Conservation (phyloP, 441 rosid species). For the Aleurites moluccanus region DNA sequence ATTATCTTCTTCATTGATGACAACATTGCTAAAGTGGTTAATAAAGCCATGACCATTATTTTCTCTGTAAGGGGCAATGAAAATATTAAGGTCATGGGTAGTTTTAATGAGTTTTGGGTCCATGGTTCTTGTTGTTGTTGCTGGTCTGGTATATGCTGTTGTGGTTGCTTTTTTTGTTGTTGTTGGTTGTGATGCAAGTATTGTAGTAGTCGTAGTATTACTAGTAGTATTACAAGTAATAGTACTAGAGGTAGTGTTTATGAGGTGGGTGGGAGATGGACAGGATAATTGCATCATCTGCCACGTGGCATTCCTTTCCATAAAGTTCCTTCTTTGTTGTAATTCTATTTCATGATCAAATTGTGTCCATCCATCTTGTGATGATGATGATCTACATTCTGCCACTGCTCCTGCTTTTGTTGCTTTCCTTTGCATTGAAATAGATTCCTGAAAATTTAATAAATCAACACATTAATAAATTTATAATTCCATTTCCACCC, state of each 20-base stretch:
- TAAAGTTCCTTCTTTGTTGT: conserved; percentile 41
- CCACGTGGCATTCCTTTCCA: conserved; percentile 74
- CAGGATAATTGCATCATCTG: conserved; percentile 60
- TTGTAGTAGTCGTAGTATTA: neutral
- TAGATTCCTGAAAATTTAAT: conserved; percentile 45
- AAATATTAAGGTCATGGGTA: conserved; percentile 32
- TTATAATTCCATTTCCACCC: too few relatives aligned
- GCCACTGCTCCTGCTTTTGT: conserved; percentile 32
- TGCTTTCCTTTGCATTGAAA: conserved; percentile 32
- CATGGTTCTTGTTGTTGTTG: conserved; percentile 32
- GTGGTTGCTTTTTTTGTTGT: neutral
- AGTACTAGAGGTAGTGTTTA: conserved; percentile 32
- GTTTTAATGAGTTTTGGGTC: conserved; percentile 40
- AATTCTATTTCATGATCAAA: conserved; percentile 45
- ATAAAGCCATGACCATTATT: conserved; percentile 24
- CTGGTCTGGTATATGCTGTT: conserved; percentile 6
- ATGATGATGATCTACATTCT: conserved; percentile 23
- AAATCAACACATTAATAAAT: neutral
- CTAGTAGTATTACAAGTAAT: neutral
- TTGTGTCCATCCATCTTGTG: conserved; percentile 45
- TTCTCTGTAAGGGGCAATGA: conserved; percentile 38
- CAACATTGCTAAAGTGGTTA: conserved; percentile 27
- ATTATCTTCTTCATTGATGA: conserved; percentile 28
- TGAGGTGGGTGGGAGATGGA: conserved; percentile 48
- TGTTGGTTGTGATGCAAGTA: conserved; percentile 17